A percentile compares a stretch with the other conserved stretches of the same genome.
These are phyloP conservation scores for Fonsecaea multimorphosa DNA, from an alignment of 2,329 filamentous ascomycete species.

Conservation along the genomic window DNA sequence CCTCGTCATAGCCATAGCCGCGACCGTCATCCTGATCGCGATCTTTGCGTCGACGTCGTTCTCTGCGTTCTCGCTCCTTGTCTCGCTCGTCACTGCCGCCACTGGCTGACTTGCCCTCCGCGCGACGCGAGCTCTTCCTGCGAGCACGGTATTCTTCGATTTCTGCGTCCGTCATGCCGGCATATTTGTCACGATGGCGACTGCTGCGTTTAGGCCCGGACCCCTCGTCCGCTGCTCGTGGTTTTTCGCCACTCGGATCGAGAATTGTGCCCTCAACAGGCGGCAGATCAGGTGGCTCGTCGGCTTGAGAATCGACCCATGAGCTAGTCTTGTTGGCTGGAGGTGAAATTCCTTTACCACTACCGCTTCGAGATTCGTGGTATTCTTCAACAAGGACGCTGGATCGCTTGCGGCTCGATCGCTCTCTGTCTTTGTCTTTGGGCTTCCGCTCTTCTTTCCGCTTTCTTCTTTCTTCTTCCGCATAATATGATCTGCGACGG, in stretches of 20 bases:
- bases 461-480: constrained; percentile 37
- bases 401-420: constrained; percentile 34
- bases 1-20: constrained; percentile 39
- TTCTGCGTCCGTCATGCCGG: constrained; percentile 49
- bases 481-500: constrained; percentile 45
- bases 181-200: constrained; percentile 50
- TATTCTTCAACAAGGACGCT: constrained; percentile 44
- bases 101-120: constrained; percentile 36
- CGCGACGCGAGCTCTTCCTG: constrained; percentile 27
- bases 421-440: constrained; percentile 44
- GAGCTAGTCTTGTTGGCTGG: constrained; percentile 55
- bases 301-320: constrained; percentile 56
- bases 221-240: constrained; percentile 40
- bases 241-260: constrained; percentile 43
- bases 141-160: constrained; percentile 47
- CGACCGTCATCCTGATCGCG: constrained; percentile 28
- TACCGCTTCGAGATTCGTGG: constrained; percentile 43
- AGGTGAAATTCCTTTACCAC: constrained; percentile 39
- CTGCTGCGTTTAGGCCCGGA: constrained; percentile 43
- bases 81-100: constrained; percentile 37
- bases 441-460: constrained; percentile 41
- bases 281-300: constrained; percentile 56
- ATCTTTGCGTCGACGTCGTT: constrained; percentile 28
- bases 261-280: constrained; percentile 54
- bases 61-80: constrained; percentile 29